phyloP scores from a whole-genome alignment of 345 rosid species.

The Arabidopsis suecica region DNA sequence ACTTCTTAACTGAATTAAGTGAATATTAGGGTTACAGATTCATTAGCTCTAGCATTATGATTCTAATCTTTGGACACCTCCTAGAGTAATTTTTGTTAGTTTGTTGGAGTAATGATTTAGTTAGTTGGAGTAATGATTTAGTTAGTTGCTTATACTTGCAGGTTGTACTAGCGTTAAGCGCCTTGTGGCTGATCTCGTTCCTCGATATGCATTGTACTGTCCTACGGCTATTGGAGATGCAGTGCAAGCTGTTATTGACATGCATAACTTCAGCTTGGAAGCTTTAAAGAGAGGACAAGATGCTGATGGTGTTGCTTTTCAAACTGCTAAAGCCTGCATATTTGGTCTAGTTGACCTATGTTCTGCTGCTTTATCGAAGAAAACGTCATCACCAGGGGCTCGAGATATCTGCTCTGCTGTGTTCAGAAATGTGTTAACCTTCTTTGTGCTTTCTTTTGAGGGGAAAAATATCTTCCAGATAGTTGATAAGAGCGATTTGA shows the following conservation, averaged over 20 bases:
- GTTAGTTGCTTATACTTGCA: slow-evolving; percentile 49
- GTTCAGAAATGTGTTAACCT: slow-evolving; percentile 72
- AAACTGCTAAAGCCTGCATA: slow-evolving; percentile 81
- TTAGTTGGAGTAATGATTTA: slow-evolving; percentile 25
- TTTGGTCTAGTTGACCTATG: slow-evolving; percentile 89
- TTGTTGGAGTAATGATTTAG: slow-evolving; percentile 24
- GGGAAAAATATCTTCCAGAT: slow-evolving; percentile 62
- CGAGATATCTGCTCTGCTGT: slow-evolving; percentile 70
- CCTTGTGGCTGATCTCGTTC: slow-evolving; percentile 83
- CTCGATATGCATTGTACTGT: slow-evolving; percentile 80
- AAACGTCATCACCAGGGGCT: slow-evolving; percentile 58
- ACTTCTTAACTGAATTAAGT: neutral
- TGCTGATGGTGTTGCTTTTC: slow-evolving; percentile 74
- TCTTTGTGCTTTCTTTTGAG: slow-evolving; percentile 63
- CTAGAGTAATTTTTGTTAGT: slow-evolving; percentile 6
- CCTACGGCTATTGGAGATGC: slow-evolving; percentile 85
- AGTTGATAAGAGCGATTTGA: slow-evolving; percentile 58
- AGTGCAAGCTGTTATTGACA: slow-evolving; percentile 60
- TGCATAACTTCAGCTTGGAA: slow-evolving; percentile 66
- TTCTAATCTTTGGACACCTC: neutral
- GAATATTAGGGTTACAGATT: slow-evolving; percentile 27
- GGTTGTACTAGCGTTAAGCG: slow-evolving; percentile 93
- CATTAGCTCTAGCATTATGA: slow-evolving; percentile 13
- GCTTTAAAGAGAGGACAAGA: slow-evolving; percentile 64
- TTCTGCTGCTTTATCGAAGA: slow-evolving; percentile 61